Evolutionary conservation across 2,329 filamentous ascomycete genomes (phyloP).

Genomic region (Colletotrichum chrysophilum): DNA sequence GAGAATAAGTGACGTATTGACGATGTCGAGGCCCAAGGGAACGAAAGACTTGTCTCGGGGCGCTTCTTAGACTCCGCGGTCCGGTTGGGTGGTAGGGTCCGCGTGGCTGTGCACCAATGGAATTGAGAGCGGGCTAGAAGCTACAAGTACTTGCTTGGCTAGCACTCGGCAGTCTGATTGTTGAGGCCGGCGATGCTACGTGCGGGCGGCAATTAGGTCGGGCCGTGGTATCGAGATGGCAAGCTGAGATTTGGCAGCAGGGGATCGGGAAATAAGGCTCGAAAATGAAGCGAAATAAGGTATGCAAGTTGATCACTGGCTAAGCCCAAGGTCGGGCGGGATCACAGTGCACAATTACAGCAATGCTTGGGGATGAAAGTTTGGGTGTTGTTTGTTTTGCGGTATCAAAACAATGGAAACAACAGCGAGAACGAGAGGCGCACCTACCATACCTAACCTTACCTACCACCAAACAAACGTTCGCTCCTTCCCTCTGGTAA

Average conservation of each 20-base stretch:
- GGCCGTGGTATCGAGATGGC: background rate
- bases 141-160: background rate
- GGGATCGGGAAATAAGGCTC: background rate
- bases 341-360: background rate
- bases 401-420: background rate
- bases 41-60: constrained; percentile 8
- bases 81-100: background rate
- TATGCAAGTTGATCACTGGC: background rate
- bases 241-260: background rate
- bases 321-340: background rate
- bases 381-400: background rate
- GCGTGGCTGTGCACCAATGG: constrained; percentile 15
- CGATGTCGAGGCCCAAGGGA: background rate
- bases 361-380: background rate
- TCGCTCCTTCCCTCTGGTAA: background rate
- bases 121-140: constrained; percentile 1
- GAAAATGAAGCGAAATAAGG: background rate
- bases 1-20: constrained; percentile 13
- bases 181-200: background rate
- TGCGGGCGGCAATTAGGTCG: constrained; percentile 13
- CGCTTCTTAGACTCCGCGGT: constrained; percentile 2
- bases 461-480: background rate
- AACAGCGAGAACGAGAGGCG: background rate
- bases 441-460: background rate
- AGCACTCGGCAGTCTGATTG: background rate